Base-by-base conservation (phyloP, 2,329 filamentous ascomycete species). In the Shiraia sp. region DNA sequence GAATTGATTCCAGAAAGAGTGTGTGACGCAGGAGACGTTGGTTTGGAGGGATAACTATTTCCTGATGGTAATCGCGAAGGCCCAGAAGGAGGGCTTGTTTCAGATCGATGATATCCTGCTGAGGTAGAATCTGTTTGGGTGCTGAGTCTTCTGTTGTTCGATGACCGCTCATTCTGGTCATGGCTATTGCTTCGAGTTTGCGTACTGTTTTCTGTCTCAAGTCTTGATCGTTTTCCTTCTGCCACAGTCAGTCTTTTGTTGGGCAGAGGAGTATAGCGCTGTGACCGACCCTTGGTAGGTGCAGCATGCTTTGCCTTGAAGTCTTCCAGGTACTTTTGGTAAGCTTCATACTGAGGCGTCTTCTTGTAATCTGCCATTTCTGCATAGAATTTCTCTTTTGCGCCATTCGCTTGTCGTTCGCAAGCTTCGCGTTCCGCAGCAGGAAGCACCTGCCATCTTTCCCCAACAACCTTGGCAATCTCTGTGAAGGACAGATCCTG, bases 401-500 rank as follows among this genome's bases (percentile, higher is more conserved):
- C 85, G 12, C 78, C 70, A 45, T 85, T 83, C 16, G 88, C 87
- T 59, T 87, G 82, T 27, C 78, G 79, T 65, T 92, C 88, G 54
- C 80, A 92, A 0, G 79, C 76, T 59, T 90, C 87, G 58, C 88
- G 87, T 53, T 88, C 83, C 1, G 74, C 69, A 1, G 81, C 75
- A 2, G 80, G 75, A 7, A 92, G 70, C 37, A 81, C 84, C 62
- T 92, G 88, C 88, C 88, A 92, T 59, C 87, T 82, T 61, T 92
- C 87, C 6, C 88, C 88, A 1, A 91, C 88, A 1, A 90, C 73
- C 59, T 91, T 91, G 9, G 88, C 88, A 49, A 92, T 90, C 59
- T 91, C 87, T 1, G 87, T 90, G 57, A 93, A 93, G 1, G 85
- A 87, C 4, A 92, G 71, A 33, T 86, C 87, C 44, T 87, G 83